These are phyloP conservation scores for Aspergillus fijiensis DNA, from an alignment of 2,329 filamentous ascomycete species.

Conservation along the genomic window DNA sequence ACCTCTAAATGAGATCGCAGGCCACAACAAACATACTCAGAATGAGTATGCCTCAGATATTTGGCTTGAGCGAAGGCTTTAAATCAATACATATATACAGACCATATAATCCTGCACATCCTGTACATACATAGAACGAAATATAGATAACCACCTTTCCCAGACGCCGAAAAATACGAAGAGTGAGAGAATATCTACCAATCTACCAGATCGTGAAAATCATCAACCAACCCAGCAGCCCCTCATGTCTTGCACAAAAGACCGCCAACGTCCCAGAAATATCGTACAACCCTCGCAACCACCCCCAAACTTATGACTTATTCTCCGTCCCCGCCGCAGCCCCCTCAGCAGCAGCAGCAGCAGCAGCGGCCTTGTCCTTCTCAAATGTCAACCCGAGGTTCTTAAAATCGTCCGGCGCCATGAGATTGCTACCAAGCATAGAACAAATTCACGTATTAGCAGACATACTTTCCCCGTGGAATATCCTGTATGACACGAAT, in stretches of 20 bases:
- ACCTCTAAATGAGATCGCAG: neutral
- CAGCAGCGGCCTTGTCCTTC: slow-evolving; percentile 22
- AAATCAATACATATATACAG: neutral
- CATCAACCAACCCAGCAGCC: neutral
- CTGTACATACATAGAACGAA: neutral
- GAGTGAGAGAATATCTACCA: neutral
- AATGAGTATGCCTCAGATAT: too few species aligned
- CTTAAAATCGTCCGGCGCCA: slow-evolving; percentile 93
- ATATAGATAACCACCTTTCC: neutral
- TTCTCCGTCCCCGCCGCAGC: neutral
- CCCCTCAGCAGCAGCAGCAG: slow-evolving; percentile 6
- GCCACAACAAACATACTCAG: too few species aligned
- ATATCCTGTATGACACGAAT: too few species aligned
- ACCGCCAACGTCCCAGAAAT: neutral
- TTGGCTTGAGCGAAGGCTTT: too few species aligned
- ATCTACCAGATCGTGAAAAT: neutral
- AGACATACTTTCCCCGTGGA: too few species aligned
- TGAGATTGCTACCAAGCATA: slow-evolving; percentile 68
- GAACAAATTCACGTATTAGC: neutral
- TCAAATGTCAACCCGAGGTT: slow-evolving; percentile 78
- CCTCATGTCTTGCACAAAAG: too few species aligned
- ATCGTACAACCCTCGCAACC: slow-evolving; percentile 4
- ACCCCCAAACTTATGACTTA: neutral
- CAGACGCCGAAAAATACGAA: slow-evolving; percentile 1
- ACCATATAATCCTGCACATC: neutral